Evolutionary conservation across 1,284 basidiomycete genomes (phyloP).

Genomic region (Termitomyces sp.): DNA sequence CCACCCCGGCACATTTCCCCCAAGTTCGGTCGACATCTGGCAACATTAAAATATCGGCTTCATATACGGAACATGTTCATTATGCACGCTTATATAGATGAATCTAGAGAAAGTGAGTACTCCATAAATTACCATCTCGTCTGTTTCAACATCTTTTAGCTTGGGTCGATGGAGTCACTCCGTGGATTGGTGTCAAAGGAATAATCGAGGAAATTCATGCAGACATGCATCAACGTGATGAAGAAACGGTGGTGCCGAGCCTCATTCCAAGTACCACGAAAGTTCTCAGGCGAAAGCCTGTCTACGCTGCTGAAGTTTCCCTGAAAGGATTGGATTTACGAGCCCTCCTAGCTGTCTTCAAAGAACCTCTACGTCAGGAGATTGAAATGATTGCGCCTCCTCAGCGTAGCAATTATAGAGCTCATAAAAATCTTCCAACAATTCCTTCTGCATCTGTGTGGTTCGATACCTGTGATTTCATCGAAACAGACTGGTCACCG

Average conservation of each 20-base stretch:
- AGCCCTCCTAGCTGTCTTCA: slow-evolving; percentile 74
- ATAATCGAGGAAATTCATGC: slow-evolving; percentile 79
- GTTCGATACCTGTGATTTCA: slow-evolving; percentile 82
- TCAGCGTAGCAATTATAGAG: slow-evolving; percentile 45
- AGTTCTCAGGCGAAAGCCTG: slow-evolving; percentile 74
- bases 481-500: slow-evolving; percentile 72
- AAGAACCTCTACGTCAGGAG: slow-evolving; percentile 61
- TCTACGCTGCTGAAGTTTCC: slow-evolving; percentile 90
- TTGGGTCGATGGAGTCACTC: slow-evolving; percentile 76
- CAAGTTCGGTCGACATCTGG: slow-evolving; percentile 87
- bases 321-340: slow-evolving; percentile 78
- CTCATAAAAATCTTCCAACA: slow-evolving; percentile 36
- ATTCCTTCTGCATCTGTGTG: slow-evolving; percentile 49
- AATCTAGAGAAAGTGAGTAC: slow-evolving; percentile 53
- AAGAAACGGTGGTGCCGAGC: slow-evolving; percentile 62
- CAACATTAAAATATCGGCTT: slow-evolving; percentile 91
- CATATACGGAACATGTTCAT: slow-evolving; percentile 77
- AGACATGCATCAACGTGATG: slow-evolving; percentile 91
- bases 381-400: slow-evolving; percentile 42
- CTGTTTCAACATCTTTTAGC: slow-evolving; percentile 32
- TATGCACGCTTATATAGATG: slow-evolving; percentile 85
- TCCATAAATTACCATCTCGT: not conserved
- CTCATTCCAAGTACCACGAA: slow-evolving; percentile 45
- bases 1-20: slow-evolving; percentile 73
- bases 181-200: slow-evolving; percentile 82